Evolutionary conservation across 1,139 yeast genomes (phyloP), one percentile per base, ranked within the genome.

Genomic region (Suhomyces maxii): DNA sequence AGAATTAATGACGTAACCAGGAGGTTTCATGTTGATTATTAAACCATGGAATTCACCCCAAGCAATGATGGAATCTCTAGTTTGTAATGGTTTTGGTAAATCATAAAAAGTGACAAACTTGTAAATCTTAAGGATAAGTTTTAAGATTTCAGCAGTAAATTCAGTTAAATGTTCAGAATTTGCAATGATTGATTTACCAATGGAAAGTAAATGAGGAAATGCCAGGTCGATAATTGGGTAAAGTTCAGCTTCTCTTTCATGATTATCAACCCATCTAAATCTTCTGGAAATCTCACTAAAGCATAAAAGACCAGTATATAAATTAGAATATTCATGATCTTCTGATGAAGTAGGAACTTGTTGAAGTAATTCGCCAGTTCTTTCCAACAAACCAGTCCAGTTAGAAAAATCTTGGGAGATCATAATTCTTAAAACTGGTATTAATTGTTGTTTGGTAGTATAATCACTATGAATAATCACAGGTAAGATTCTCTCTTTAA

Each of bases 11-110:
- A 76, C 56, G 47, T 76, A 74, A 3, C 51, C 39, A 3, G 95
- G 89, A 7, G 86, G 68, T 1, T 73, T 72, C 70, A 81, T 77
- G 53, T 81, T 83, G 42, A 89, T 79, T 6, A 89, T 79, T 14
- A 78, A 73, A 37, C 89, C 84, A 58, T 90, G 93, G 53, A 93
- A 78, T 47, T 82, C 80, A 2, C 89, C 86, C 96, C 98, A 91
- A 23, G 78, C 76, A 10, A 79, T 70, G 44, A 90, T 70, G 7
- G 76, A 64, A 12, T 82, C 85, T 39, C 74, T 69, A 2, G 77
- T 64, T 63, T 86, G 96, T 48, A 91, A 71, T 3, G 81, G 77
- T 7, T 62, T 69, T 1, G 98, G 97, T 40, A 93, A 71, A 57
- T 89, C 96, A 55, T 79, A 81, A 62, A 83, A 86, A 1, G 95